A percentile compares a stretch with the other conserved stretches of the same genome.
Conservation (phyloP, 2,329 filamentous ascomycete genomes). For the Alternaria longipes region DNA sequence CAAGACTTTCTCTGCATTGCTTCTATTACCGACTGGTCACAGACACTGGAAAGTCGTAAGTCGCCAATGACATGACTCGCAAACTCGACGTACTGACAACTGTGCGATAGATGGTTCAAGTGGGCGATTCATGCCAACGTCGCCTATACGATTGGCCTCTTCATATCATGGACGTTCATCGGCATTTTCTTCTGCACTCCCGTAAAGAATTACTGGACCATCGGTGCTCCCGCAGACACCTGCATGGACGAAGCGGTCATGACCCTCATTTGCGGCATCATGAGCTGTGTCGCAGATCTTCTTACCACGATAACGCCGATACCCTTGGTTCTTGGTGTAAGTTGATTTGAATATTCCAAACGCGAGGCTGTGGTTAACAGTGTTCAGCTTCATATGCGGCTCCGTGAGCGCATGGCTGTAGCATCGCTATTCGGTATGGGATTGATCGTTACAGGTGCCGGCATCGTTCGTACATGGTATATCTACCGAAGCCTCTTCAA, state of each 20-base stretch:
- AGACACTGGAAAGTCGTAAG: constrained; percentile 46
- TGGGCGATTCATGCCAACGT: constrained; percentile 53
- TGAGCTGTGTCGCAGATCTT: constrained; percentile 56
- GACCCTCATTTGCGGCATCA: constrained; percentile 53
- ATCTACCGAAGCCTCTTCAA: constrained; percentile 54
- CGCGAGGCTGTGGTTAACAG: neutral
- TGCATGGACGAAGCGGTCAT: constrained; percentile 55
- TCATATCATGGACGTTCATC: constrained; percentile 49
- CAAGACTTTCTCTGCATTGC: constrained; percentile 55
- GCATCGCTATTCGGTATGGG: constrained; percentile 53
- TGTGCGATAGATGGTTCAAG: constrained; percentile 42
- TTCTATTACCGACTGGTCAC: constrained; percentile 58
- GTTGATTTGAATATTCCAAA: neutral
- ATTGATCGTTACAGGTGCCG: constrained; percentile 55
- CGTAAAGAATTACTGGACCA: constrained; percentile 54
- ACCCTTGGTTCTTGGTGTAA: constrained; percentile 52
- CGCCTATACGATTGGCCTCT: constrained; percentile 49
- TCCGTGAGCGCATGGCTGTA: constrained; percentile 52
- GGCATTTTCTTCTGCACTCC: constrained; percentile 55
- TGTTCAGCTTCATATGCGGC: constrained; percentile 52
- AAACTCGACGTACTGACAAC: neutral
- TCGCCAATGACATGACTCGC: neutral
- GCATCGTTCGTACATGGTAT: constrained; percentile 55
- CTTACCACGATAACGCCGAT: constrained; percentile 55
- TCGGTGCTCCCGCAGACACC: constrained; percentile 39